phyloP scores from a whole-genome alignment of 306 rosid genomes.

The Ziziphus jujuba region DNA sequence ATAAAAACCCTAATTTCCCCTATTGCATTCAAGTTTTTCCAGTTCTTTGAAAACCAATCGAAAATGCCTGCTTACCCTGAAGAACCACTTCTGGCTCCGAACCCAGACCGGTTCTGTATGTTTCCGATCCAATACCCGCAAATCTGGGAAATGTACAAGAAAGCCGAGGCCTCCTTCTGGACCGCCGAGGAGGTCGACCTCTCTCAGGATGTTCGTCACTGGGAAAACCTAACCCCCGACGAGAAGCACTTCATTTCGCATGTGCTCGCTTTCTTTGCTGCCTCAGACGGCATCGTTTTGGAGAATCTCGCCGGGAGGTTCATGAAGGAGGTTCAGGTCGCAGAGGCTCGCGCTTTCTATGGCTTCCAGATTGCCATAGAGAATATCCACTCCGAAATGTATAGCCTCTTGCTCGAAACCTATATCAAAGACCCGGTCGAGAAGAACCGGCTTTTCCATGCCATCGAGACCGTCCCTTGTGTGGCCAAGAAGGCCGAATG shows the following conservation, averaged over 20 bases:
- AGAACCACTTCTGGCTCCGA: slow-evolving; percentile 69
- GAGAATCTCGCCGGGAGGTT: slow-evolving; percentile 83
- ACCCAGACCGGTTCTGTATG: slow-evolving; percentile 87
- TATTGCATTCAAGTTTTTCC: not conserved
- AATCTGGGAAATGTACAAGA: slow-evolving; percentile 96
- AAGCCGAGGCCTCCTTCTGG: slow-evolving; percentile 90
- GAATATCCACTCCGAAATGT: slow-evolving; percentile 94
- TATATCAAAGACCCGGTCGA: slow-evolving; percentile 64
- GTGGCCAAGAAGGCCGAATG: slow-evolving; percentile 66
- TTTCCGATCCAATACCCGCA: slow-evolving; percentile 85
- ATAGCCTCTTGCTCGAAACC: slow-evolving; percentile 69
- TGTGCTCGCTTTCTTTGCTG: slow-evolving; percentile 86
- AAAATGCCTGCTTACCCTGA: slow-evolving; percentile 70
- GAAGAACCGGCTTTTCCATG: slow-evolving; percentile 58
- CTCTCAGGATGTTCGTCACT: slow-evolving; percentile 54
- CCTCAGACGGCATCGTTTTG: slow-evolving; percentile 85
- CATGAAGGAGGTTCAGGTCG: slow-evolving; percentile 77
- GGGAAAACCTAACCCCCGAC: slow-evolving; percentile 54
- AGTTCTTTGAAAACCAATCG: not conserved
- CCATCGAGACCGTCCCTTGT: slow-evolving; percentile 73
- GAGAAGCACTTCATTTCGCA: slow-evolving; percentile 77
- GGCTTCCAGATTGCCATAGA: slow-evolving; percentile 91
- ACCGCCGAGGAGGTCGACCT: slow-evolving; percentile 91
- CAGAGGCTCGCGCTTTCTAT: slow-evolving; percentile 89
- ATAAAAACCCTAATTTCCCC: not conserved